These are phyloP conservation scores for Aphanomyces stellatus DNA, from an alignment of 352 stramenopile species.

Conservation along the genomic window DNA sequence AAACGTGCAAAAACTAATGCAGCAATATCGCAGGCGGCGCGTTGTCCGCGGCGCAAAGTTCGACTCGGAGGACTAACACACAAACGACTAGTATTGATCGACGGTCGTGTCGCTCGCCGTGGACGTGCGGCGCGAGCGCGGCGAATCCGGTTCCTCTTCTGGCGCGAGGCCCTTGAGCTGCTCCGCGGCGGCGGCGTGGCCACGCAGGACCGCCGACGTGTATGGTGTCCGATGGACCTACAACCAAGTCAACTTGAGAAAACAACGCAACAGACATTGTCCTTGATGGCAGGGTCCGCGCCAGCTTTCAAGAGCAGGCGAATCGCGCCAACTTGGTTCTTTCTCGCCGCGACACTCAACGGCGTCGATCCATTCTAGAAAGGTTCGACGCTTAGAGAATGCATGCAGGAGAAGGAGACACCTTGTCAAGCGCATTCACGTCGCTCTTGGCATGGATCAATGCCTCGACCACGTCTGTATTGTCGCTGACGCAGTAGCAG, in stretches of 20 bases:
- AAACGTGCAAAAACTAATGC: not conserved
- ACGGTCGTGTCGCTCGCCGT: not conserved
- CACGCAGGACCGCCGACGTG: not conserved
- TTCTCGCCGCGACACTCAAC: constrained; percentile 64
- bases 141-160: too few species aligned
- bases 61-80: not conserved
- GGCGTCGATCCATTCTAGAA: constrained; percentile 40
- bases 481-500: constrained; percentile 61
- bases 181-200: not conserved
- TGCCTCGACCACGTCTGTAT: constrained; percentile 40
- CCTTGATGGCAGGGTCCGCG: constrained; percentile 41
- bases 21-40: not conserved
- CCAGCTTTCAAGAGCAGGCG: constrained; percentile 41
- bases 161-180: not conserved
- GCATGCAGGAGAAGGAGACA: not conserved
- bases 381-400: not conserved
- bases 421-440: constrained; percentile 48
- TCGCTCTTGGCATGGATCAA: constrained; percentile 50
- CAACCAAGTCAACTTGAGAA: not conserved
- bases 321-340: constrained; percentile 56
- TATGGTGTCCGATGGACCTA: constrained; percentile 14
- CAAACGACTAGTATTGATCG: not conserved
- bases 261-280: constrained; percentile 21
- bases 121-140: too few species aligned
- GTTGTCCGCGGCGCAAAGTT: constrained; percentile 3